Percentiles rank a stretch among this genome's conserved stretches.
These are phyloP conservation scores for Biscogniauxia mediterranea DNA, from an alignment of 2,329 filamentous ascomycete genomes.

Conservation along the genomic window DNA sequence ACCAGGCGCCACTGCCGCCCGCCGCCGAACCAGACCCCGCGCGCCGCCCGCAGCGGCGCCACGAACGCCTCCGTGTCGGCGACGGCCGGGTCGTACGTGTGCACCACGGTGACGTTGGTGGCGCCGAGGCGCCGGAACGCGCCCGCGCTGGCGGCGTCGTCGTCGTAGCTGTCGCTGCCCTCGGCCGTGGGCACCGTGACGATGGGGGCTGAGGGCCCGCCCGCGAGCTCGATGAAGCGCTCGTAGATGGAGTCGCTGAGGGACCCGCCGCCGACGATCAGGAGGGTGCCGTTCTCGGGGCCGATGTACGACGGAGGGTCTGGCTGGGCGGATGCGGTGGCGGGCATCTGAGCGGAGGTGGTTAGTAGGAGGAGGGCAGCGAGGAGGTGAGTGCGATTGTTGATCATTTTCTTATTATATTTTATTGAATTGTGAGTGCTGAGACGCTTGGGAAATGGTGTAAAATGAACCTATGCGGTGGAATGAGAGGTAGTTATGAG, in stretches of 20 bases:
- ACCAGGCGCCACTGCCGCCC: conserved; percentile 35
- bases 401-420: no score
- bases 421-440: no score
- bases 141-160: conserved; percentile 25
- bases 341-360: conserved; percentile 9
- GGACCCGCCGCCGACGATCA: conserved; percentile 32
- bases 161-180: conserved; percentile 27
- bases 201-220: conserved; percentile 27
- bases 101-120: conserved; percentile 30
- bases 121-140: conserved; percentile 30
- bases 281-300: conserved; percentile 30
- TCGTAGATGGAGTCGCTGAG: conserved; percentile 32
- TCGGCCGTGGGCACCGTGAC: conserved; percentile 33
- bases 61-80: conserved; percentile 34
- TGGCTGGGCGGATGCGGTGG: conserved; percentile 6
- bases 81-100: conserved; percentile 31
- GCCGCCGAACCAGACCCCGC: conserved; percentile 33
- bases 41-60: conserved; percentile 24
- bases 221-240: conserved; percentile 30
- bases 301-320: conserved; percentile 21
- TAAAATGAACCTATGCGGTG: not conserved
- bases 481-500: not conserved
- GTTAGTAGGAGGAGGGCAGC: conserved; percentile 7
- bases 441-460: no score
- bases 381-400: not conserved